These are phyloP conservation scores for Fibroporia radiculosa DNA, from an alignment of 768 basidiomycete species.

Conservation along the genomic window DNA sequence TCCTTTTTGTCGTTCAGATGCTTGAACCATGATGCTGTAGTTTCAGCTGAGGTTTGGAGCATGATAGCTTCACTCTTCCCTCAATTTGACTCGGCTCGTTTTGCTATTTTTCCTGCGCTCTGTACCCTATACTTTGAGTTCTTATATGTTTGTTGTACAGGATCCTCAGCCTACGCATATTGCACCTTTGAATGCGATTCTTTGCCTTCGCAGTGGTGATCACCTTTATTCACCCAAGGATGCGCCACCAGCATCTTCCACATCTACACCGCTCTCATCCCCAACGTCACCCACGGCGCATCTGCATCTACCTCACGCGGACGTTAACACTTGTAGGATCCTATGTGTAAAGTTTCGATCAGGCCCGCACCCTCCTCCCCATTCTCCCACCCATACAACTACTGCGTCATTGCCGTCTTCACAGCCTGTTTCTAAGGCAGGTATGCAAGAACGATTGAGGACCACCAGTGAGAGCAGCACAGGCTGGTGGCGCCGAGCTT, in stretches of 20 bases:
- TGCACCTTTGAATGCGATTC: slow-evolving; percentile 4
- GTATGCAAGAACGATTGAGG: neutral
- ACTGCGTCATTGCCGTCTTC: neutral
- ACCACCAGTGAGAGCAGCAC: neutral
- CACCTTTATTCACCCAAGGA: neutral
- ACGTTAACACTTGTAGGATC: slow-evolving; percentile 4
- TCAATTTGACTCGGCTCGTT: neutral
- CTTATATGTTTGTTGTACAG: neutral
- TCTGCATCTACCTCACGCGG: slow-evolving; percentile 1
- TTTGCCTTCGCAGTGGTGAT: slow-evolving; percentile 1
- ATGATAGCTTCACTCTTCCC: neutral
- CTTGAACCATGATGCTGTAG: too few relatives aligned
- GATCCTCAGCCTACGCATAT: neutral
- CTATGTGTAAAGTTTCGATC: slow-evolving; percentile 13
- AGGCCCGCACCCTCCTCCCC: slow-evolving; percentile 4
- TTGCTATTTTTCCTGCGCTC: neutral
- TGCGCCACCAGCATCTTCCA: neutral
- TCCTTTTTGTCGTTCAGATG: too few relatives aligned
- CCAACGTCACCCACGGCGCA: neutral
- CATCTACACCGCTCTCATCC: slow-evolving; percentile 1
- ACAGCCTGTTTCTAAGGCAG: neutral
- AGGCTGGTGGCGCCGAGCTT: slow-evolving; percentile 17
- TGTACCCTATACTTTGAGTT: neutral
- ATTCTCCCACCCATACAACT: neutral
- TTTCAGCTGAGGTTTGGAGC: too few relatives aligned